Base-by-base conservation (phyloP, 2,329 filamentous ascomycete species). In the Hawksworthiomyces lignivorus region DNA sequence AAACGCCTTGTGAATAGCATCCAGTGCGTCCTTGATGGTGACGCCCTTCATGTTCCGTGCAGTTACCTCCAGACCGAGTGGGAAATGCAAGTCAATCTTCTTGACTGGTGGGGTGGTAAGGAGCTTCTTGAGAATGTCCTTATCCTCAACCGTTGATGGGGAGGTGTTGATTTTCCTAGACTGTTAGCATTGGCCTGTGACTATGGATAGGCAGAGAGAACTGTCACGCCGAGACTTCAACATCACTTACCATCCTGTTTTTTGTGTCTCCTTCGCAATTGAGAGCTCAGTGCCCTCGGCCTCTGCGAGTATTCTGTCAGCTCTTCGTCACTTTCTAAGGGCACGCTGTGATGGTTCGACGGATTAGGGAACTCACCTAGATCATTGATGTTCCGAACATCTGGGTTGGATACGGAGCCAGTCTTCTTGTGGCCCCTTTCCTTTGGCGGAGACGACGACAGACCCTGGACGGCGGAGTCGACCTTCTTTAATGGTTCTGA, bases 11-110 rank as follows among this genome's bases (percentile, higher is more conserved):
- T 95, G 74, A 67, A 97, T 96, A 56, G 87, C 90, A 63, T 96
- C 89, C 62, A 95, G 62, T 45, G 88, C 88, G 65, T 97, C 90
- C 73, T 96, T 96, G 73, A 97, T 90, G 44, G 90, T 97, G 53
- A 97, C 88, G 43, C 90, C 90, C 65, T 89, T 90, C 55, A 89
- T 70, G 67, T 96, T 97, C 58, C 90, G 79, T 59, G 88, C 90
- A 24, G 84, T 86, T 52, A 96, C 85, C 58, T 90, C 82, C 43
- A 92, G 76, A 39, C 90, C 90, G 40, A 94, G 72, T 14, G 87
- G 86, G 73, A 94, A 95, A 66, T 88, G 80, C 35, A 97, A 74
- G 65, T 95, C 88, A 65, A 97, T 90, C 71, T 87, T 90, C 76
- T 92, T 94, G 63, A 97, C 78, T 26, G 84, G 81, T 36, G 90